Evolutionary conservation across 495 filamentous ascomycete genomes (phyloP), one percentile per base, ranked within the genome.

Genomic region (Thermochaetoides thermophila): DNA sequence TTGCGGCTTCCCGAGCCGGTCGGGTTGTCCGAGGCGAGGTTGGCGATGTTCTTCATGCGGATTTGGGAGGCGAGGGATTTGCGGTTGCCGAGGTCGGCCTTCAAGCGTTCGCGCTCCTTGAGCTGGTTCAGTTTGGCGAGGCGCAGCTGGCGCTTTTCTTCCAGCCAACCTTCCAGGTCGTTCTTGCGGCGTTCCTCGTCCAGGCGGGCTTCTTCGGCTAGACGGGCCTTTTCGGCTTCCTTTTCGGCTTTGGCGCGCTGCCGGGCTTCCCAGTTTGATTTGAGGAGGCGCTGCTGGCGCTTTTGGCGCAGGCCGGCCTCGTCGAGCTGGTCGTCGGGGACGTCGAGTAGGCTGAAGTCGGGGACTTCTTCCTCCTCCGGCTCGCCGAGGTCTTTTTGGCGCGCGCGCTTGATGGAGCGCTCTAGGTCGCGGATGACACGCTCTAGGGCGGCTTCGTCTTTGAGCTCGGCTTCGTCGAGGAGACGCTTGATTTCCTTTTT

Each of bases 21-120:
- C 0, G 87, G 86, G 13, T 74, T 75, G 55, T 97, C 89, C 0
- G 86, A 84, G 11, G 89, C 89, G 2, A 97, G 76, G 44, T 92
- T 94, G 25, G 89, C 91, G n/a, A 97, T 78, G 11, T 73, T 84
- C 59, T 96, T 95, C 89, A 97, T 97, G 18, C 89, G 81, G 62
- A 89, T 84, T 46, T 95, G 89, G 34, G 74, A 84, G 8, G 91
- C 91, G 8, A 95, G 71, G 1, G 85, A 94, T 52, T 97, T 97
- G 39, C 89, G 80, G 52, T 96, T 94, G 17, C 85, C 84, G 0
- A 95, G 68, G 45, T 97, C 89, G 1, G 80, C 78, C 54, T 89
- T 93, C 33, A 95, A 68, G 15, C 89, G 69, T 39, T 93, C 82
- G 18, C 87, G 76, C 37, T 96, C 91, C 53, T 92, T 92, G 55